A percentile compares a stretch with the other conserved stretches of the same genome.
phyloP scores from a whole-genome alignment of 192 early-diverging fungal genomes.

The Coemansia sp. region DNA sequence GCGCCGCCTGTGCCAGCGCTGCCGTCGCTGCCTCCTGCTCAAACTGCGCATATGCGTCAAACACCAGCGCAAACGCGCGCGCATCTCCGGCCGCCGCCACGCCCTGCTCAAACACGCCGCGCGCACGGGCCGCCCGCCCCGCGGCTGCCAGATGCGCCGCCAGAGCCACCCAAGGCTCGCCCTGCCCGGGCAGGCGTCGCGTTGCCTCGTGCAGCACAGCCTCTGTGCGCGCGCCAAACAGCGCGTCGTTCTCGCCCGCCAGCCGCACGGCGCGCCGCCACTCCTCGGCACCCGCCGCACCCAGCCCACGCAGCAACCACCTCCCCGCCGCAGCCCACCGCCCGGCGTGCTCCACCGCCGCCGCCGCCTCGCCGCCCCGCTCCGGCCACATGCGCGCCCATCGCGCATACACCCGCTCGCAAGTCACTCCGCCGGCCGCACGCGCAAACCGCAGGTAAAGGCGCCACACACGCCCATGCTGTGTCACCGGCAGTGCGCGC shows the following conservation, averaged over 20 bases:
- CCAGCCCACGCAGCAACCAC: slow-evolving; percentile 67
- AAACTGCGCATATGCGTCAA: slow-evolving; percentile 94
- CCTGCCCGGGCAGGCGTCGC: slow-evolving; percentile 68
- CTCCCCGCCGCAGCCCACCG: slow-evolving; percentile 75
- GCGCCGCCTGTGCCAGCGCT: slow-evolving; percentile 67
- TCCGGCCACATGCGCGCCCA: slow-evolving; percentile 85
- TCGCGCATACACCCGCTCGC: slow-evolving; percentile 73
- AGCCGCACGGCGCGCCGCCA: slow-evolving; percentile 87
- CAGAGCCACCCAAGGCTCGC: slow-evolving; percentile 84
- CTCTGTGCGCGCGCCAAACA: slow-evolving; percentile 54
- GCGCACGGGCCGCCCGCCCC: slow-evolving; percentile 77
- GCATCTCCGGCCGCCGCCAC: slow-evolving; percentile 74
- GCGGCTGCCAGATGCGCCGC: slow-evolving; percentile 76
- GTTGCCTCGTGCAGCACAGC: slow-evolving; percentile 83
- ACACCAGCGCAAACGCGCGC: slow-evolving; percentile 90
- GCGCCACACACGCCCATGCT: slow-evolving; percentile 88
- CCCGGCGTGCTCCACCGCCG: slow-evolving; percentile 61
- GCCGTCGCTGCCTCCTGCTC: slow-evolving; percentile 75
- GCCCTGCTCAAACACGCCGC: slow-evolving; percentile 94
- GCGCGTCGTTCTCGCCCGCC: slow-evolving; percentile 63
- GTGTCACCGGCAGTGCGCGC: slow-evolving; percentile 85
- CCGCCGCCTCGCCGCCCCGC: slow-evolving; percentile 70
- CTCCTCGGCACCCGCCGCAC: slow-evolving; percentile 27
- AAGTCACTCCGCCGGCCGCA: slow-evolving; percentile 74
- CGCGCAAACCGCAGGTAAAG: slow-evolving; percentile 79